Percentiles rank a stretch among this genome's conserved stretches.
These are phyloP conservation scores for Eimeria tenella DNA, from an alignment of 169 alveolate genomes.

Conservation along the genomic window DNA sequence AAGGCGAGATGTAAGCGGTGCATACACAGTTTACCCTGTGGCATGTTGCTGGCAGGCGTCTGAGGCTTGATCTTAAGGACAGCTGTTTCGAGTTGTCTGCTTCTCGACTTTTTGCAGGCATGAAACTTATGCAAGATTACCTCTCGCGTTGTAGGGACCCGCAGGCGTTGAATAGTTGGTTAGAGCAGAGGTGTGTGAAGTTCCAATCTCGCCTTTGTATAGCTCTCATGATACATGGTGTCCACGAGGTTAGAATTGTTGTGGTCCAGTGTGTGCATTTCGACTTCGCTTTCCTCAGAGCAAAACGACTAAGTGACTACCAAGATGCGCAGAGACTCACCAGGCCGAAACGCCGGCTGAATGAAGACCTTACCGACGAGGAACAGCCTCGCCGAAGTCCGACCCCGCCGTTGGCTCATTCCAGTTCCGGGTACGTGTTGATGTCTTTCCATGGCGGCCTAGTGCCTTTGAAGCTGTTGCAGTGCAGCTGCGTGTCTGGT, in stretches of 20 bases:
- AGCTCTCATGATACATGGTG: background rate
- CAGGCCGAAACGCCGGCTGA: conserved; percentile 75
- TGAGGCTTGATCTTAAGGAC: background rate
- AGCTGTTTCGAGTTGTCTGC: too few species aligned
- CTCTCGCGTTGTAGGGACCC: conserved; percentile 77
- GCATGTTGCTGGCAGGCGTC: background rate
- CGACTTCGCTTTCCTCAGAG: background rate
- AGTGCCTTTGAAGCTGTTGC: background rate
- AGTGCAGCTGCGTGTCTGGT: background rate
- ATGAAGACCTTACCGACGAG: conserved; percentile 79
- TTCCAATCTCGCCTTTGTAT: background rate
- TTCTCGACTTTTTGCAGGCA: background rate
- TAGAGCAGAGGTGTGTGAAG: conserved; percentile 59
- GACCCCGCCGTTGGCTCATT: conserved; percentile 77
- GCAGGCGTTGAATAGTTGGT: conserved; percentile 72
- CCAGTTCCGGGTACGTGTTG: conserved; percentile 75
- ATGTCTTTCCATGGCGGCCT: background rate
- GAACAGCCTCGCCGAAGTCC: conserved; percentile 81
- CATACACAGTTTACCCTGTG: background rate
- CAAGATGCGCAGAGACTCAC: conserved; percentile 71
- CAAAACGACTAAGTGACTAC: conserved; percentile 63
- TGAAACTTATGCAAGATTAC: conserved; percentile 75
- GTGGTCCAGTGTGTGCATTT: background rate
- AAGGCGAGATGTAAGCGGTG: conserved; percentile 80
- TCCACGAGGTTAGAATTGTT: background rate